Base-by-base conservation (phyloP, 2,329 filamentous ascomycete species). In the Simplicillium sp. region DNA sequence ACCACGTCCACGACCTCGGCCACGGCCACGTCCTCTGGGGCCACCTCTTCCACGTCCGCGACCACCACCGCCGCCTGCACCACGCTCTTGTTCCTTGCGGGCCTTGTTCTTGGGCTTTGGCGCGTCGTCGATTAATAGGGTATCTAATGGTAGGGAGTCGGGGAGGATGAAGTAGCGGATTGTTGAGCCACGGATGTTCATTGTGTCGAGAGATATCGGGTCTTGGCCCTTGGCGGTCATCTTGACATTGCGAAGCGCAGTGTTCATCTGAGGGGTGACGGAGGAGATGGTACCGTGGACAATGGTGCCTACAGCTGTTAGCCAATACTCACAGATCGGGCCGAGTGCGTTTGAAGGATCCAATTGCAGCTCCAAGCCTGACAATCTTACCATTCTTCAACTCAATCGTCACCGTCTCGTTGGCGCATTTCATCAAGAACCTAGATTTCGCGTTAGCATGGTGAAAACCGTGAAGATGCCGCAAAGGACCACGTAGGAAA, bases 71-170 rank as follows among this genome's bases (percentile, higher is more conserved):
- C 72, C 73, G 34, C 71, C 61, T 20, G 60, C 69, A 35, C 77
- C 75, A 37, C 81, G 70, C 44, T 78, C 76, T 28, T 73, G 75
- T 68, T 97, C 92, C 75, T 98, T 98, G 59, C 90, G 80, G 18
- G 92, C 90, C 80, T 98, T 98, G 71, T 98, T 98, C 84, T 97
- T 97, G 46, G 92, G 90, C 73, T 98, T 98, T 39, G 90, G 88
- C 55, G 87, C 81, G 66, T 98, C 92, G 62, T 98, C 92, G 53
- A 98, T 88, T 47, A 98, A 76, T 40, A 98, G 76, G 33, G 90
- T 96, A 65, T 98, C 92, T 49, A 98, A 77, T 32, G 90, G 90
- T 55, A 98, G 75, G 48, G 86, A 92, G 68, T 98, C 92, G 42
- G 92, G 92, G 11, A 98, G 82, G 61, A 98, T 95, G 62, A 85